Percentiles rank a stretch among this genome's conserved stretches.
Evolutionary conservation across 2,329 filamentous ascomycete species (phyloP).

Genomic region (Cercospora janseana): DNA sequence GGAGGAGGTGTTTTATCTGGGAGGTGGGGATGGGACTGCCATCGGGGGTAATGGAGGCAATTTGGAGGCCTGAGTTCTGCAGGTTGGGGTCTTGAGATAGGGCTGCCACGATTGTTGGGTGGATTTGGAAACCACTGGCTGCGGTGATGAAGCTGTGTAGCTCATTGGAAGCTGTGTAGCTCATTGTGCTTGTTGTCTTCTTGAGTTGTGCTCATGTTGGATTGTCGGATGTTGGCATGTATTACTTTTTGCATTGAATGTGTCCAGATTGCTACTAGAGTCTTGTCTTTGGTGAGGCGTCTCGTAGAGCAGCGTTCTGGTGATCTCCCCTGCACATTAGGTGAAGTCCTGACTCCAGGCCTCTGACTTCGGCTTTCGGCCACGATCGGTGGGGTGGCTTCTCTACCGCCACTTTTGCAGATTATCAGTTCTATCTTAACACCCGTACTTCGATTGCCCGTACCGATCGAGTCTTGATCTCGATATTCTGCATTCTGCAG

Average conservation of each 20-base stretch:
- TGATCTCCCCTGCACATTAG: too few relatives aligned
- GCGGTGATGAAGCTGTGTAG: conserved; percentile 23
- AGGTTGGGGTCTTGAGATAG: conserved; percentile 3
- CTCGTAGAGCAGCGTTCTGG: too few relatives aligned
- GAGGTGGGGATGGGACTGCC: not conserved
- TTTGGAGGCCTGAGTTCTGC: not conserved
- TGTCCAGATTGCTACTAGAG: not conserved
- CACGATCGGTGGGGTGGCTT: too few relatives aligned
- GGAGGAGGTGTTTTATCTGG: conserved; percentile 17
- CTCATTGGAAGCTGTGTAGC: conserved; percentile 20
- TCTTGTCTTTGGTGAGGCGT: not conserved
- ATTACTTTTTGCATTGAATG: not conserved
- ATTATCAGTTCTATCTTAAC: too few relatives aligned
- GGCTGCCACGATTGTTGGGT: conserved; percentile 17
- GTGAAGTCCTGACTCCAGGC: too few relatives aligned
- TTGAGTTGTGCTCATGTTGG: not conserved
- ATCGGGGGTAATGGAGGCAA: conserved; percentile 18
- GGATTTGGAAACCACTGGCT: conserved; percentile 20
- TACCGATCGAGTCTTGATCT: too few relatives aligned
- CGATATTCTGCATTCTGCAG: too few relatives aligned
- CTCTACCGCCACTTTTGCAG: too few relatives aligned
- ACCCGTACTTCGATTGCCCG: too few relatives aligned
- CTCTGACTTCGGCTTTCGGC: too few relatives aligned
- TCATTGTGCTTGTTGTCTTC: conserved; percentile 13
- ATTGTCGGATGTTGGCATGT: not conserved